phyloP scores from a whole-genome alignment of 495 filamentous ascomycete species.

The Delitschia confertaspora region DNA sequence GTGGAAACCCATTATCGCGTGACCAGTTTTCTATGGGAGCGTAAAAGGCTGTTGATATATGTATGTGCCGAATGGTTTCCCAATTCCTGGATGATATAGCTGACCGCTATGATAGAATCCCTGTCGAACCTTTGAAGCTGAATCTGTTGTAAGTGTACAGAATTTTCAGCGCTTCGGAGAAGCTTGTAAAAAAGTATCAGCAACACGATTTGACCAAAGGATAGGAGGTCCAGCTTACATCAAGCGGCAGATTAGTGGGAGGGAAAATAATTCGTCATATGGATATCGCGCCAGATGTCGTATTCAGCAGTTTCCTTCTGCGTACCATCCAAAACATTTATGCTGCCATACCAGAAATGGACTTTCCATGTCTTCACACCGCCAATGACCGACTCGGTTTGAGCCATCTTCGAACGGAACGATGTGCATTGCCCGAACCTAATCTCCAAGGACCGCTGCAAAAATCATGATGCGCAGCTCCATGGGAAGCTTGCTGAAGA shows the following conservation, averaged over 20 bases:
- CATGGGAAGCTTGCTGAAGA: slow-evolving; percentile 4
- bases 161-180: slow-evolving; percentile 6
- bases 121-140: slow-evolving; percentile 7
- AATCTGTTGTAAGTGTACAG: slow-evolving; percentile 7
- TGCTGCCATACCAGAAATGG: slow-evolving; percentile 12
- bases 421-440: slow-evolving; percentile 6
- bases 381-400: not conserved
- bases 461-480: slow-evolving; percentile 13
- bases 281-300: not conserved
- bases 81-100: slow-evolving; percentile 1
- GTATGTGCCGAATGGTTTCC: slow-evolving; percentile 3
- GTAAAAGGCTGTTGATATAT: slow-evolving; percentile 6
- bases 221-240: too few species aligned
- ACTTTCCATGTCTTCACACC: slow-evolving; percentile 7
- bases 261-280: slow-evolving; percentile 7
- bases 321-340: slow-evolving; percentile 1
- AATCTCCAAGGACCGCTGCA: slow-evolving; percentile 4
- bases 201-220: not conserved
- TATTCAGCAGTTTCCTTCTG: not conserved
- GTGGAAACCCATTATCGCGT: not conserved
- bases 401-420: slow-evolving; percentile 5
- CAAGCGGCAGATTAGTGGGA: slow-evolving; percentile 3
- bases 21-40: not conserved
- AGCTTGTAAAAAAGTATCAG: not conserved
- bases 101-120: not conserved